Conservation (phyloP, 148 eudicot genomes). For the Pouteria glomerata region DNA sequence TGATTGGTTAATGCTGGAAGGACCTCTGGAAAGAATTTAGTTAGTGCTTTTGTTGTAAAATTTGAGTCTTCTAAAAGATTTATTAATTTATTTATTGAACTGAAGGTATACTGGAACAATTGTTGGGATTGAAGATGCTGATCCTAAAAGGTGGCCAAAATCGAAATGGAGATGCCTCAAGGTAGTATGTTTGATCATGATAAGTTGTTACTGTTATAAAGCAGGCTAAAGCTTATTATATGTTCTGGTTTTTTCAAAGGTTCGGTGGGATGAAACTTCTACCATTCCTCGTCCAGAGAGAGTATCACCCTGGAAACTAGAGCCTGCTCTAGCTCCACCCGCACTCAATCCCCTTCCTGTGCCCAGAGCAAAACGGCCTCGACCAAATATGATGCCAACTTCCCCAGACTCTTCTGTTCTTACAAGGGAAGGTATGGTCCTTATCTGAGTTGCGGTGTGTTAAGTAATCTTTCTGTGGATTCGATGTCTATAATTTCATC, state of each 20-base stretch:
- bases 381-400: constrained; percentile 48
- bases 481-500: not conserved
- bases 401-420: constrained; percentile 66
- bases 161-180: constrained; percentile 81
- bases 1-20: not conserved
- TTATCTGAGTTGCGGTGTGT: not conserved
- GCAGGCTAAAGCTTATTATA: not conserved
- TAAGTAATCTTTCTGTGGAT: not conserved
- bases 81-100: not conserved
- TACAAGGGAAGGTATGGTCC: constrained; percentile 62
- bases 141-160: constrained; percentile 60
- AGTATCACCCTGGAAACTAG: constrained; percentile 85
- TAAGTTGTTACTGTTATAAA: not conserved
- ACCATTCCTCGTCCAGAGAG: constrained; percentile 70
- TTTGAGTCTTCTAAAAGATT: not conserved
- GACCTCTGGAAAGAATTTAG: not conserved
- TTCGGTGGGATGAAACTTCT: constrained; percentile 89
- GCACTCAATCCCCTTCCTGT: constrained; percentile 68
- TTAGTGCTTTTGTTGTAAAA: not conserved
- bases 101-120: constrained; percentile 79
- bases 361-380: constrained; percentile 63
- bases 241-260: constrained; percentile 25
- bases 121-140: constrained; percentile 75
- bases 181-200: constrained; percentile 25
- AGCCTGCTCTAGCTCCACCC: constrained; percentile 69